Conservation (phyloP, 169 alveolate genomes). For the Plasmodium coatneyi region DNA sequence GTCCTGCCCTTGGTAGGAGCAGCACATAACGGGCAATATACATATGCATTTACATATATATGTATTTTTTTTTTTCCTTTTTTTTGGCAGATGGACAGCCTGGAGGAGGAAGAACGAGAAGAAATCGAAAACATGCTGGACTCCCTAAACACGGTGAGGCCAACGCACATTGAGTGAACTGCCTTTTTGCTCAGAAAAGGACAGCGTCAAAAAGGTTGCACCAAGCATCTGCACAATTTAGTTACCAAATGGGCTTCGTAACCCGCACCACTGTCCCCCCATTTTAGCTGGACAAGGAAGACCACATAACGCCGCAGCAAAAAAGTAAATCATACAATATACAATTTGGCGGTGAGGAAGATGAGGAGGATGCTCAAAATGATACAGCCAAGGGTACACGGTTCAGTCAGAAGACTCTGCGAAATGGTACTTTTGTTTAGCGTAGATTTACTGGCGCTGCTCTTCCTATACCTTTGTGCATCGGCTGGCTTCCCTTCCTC, state of each 20-base stretch:
- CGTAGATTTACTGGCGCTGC: not conserved
- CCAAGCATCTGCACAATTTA: not conserved
- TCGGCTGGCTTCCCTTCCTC: not conserved
- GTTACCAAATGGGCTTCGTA: not conserved
- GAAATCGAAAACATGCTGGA: slow-evolving; percentile 51
- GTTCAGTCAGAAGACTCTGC: slow-evolving; percentile 38
- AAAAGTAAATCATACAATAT: slow-evolving; percentile 4
- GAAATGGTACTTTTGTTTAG: slow-evolving; percentile 29
- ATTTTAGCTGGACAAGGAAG: slow-evolving; percentile 22
- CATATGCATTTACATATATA: not conserved
- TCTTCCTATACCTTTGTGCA: not conserved
- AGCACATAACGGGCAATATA: not conserved
- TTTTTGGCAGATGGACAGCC: not conserved
- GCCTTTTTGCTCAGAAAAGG: not conserved
- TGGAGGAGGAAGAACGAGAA: slow-evolving; percentile 43
- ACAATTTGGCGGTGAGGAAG: not conserved
- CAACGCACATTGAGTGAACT: not conserved
- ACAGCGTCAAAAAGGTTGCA: not conserved
- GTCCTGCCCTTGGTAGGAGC: not conserved
- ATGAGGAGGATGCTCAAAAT: not conserved
- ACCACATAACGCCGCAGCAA: not conserved
- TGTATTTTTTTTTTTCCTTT: not conserved
- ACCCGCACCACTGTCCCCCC: not conserved
- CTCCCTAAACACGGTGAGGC: slow-evolving; percentile 50
- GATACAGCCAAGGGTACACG: not conserved